Evolutionary conservation across 345 rosid genomes (phyloP).

Genomic region (Gossypium ekmanianum): DNA sequence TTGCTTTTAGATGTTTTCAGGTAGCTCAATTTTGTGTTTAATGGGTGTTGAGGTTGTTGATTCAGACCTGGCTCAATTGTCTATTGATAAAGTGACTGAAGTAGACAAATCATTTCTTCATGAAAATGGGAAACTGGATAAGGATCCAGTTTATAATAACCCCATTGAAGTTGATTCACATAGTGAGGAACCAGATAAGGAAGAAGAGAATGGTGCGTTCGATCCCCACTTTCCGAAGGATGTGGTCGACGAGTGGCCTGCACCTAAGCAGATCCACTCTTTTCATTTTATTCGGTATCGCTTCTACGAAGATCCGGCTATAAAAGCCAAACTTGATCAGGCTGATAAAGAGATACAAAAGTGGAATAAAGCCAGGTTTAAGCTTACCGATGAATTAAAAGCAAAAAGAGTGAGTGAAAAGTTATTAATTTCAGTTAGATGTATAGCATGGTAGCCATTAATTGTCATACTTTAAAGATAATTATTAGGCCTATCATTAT

Average conservation of each 20-base stretch:
- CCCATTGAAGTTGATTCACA: conserved; percentile 59
- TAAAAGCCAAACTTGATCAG: conserved; percentile 56
- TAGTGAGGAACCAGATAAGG: conserved; percentile 44
- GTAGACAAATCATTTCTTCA: conserved; percentile 29
- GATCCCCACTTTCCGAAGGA: conserved; percentile 51
- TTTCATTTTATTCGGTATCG: conserved; percentile 62
- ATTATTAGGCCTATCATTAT: too few relatives aligned
- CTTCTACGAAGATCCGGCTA: conserved; percentile 53
- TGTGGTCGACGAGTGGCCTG: conserved; percentile 86
- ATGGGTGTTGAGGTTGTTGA: conserved; percentile 86
- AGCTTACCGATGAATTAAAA: conserved; percentile 40
- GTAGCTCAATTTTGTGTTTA: conserved; percentile 23
- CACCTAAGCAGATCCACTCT: conserved; percentile 49
- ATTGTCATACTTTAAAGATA: too few relatives aligned
- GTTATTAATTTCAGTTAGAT: background rate
- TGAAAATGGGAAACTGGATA: conserved; percentile 51
- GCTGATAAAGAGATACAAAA: conserved; percentile 60
- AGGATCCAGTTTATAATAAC: conserved; percentile 31
- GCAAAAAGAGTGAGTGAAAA: conserved; percentile 54
- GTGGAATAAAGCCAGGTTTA: conserved; percentile 41
- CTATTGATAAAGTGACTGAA: conserved; percentile 42
- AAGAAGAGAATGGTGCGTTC: conserved; percentile 36
- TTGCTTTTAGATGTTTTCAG: conserved; percentile 17
- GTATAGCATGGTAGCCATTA: too few relatives aligned
- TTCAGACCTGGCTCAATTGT: conserved; percentile 60